These are phyloP conservation scores for Pyrenophora tritici-repentis DNA, from an alignment of 2,329 filamentous ascomycete species.

Conservation along the genomic window DNA sequence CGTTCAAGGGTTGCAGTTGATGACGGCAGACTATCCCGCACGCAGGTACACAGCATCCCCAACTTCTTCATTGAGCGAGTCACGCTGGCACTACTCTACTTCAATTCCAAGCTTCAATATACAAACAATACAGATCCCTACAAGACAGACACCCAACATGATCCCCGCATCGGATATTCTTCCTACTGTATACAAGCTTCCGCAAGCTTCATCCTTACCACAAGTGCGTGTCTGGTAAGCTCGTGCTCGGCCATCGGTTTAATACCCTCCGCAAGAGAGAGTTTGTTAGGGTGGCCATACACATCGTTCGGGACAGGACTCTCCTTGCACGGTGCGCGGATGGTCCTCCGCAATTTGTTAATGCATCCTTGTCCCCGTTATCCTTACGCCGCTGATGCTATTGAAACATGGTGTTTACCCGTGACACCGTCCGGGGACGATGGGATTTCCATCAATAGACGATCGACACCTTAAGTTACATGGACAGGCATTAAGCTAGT, in stretches of 20 bases:
- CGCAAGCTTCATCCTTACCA: not conserved
- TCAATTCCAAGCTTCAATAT: not conserved
- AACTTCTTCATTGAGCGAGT: too few species aligned
- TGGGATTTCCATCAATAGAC: slow-evolving; percentile 16
- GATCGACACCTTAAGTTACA: not conserved
- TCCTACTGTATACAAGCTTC: not conserved
- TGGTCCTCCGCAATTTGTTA: slow-evolving; percentile 23
- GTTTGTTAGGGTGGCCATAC: slow-evolving; percentile 13
- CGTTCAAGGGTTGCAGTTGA: too few species aligned
- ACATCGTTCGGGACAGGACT: slow-evolving; percentile 7
- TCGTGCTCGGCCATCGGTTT: not conserved
- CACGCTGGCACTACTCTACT: not conserved
- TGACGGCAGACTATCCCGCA: too few species aligned
- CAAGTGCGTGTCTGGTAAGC: not conserved
- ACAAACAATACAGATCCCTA: not conserved
- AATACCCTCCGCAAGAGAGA: slow-evolving; percentile 4
- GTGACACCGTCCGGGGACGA: slow-evolving; percentile 9
- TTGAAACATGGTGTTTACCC: slow-evolving; percentile 11
- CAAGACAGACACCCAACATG: not conserved
- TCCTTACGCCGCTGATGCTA: slow-evolving; percentile 11
- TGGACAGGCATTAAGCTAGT: not conserved
- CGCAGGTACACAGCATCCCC: too few species aligned
- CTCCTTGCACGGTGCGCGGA: slow-evolving; percentile 9
- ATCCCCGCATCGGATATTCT: not conserved
- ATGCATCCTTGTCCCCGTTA: slow-evolving; percentile 12